Conservation (phyloP, 1,284 basidiomycete genomes). For the Rhodotorula sp. region DNA sequence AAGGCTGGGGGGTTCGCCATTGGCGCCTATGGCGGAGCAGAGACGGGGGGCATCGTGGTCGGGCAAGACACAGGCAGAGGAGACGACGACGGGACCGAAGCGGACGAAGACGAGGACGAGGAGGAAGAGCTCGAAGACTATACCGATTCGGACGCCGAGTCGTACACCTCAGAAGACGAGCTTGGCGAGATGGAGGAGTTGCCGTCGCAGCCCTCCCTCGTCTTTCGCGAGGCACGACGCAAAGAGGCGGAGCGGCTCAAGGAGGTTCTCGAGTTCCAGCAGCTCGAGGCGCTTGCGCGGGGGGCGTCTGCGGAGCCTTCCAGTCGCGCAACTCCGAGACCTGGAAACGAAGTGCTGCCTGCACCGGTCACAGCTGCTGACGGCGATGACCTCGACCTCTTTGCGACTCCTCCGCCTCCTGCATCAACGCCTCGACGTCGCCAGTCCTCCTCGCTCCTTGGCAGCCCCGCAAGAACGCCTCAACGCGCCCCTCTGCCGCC, state of each 20-base stretch:
- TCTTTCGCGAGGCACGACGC: conserved; percentile 17
- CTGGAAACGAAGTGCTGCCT: neutral
- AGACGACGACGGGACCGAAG: neutral
- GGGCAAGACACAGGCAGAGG: conserved; percentile 10
- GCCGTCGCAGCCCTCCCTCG: conserved; percentile 6
- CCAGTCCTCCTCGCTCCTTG: neutral
- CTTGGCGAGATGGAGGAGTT: conserved; percentile 11
- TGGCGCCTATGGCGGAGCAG: conserved; percentile 5
- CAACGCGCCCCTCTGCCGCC: too few relatives aligned
- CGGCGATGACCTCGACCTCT: conserved; percentile 13
- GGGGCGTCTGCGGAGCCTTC: neutral
- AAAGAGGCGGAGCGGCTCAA: conserved; percentile 5
- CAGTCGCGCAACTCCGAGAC: neutral
- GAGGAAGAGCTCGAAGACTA: conserved; percentile 3
- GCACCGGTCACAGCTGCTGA: neutral
- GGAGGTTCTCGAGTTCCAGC: conserved; percentile 13
- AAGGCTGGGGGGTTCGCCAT: conserved; percentile 22
- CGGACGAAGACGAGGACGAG: neutral
- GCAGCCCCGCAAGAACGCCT: neutral
- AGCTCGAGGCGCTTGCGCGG: conserved; percentile 8
- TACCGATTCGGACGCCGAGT: neutral
- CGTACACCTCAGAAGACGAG: neutral
- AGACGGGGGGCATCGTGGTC: conserved; percentile 1
- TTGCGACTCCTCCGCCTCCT: neutral
- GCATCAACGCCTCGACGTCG: neutral